Evolutionary conservation across 1,284 basidiomycete species (phyloP).

Genomic region (Pyrrhoderma noxium): DNA sequence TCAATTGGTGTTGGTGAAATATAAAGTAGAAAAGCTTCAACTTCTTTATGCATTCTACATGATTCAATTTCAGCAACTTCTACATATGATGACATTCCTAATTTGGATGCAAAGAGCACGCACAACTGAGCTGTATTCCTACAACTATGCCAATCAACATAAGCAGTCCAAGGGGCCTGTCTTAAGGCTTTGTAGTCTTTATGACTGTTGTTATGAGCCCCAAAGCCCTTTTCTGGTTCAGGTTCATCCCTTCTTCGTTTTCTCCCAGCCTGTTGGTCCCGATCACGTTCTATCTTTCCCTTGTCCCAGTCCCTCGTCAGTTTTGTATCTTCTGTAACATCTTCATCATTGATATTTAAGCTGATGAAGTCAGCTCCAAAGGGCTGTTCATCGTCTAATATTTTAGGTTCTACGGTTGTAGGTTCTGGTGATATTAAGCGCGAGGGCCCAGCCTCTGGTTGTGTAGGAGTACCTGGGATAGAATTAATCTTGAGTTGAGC

Average conservation of each 20-base stretch:
- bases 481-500: not conserved
- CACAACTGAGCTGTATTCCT: constrained; percentile 78
- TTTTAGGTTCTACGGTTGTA: not conserved
- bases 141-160: constrained; percentile 76
- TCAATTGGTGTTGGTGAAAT: constrained; percentile 84
- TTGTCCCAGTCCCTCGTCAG: constrained; percentile 7
- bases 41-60: constrained; percentile 53
- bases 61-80: not conserved
- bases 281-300: constrained; percentile 5
- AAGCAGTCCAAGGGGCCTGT: constrained; percentile 71
- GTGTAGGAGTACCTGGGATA: not conserved
- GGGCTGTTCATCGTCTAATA: not conserved
- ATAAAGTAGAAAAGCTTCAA: constrained; percentile 79
- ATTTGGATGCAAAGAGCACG: constrained; percentile 23
- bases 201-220: constrained; percentile 55
- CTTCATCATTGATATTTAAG: not conserved
- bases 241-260: constrained; percentile 40
- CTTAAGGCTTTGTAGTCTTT: constrained; percentile 33
- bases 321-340: not conserved
- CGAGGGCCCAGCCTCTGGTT: constrained; percentile 12
- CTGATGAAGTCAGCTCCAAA: constrained; percentile 15
- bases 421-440: not conserved
- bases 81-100: not conserved
- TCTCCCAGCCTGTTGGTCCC: constrained; percentile 20
- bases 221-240: constrained; percentile 43